Evolutionary conservation across 2,329 filamentous ascomycete genomes (phyloP).

Genomic region (Zymoseptoria tritici): DNA sequence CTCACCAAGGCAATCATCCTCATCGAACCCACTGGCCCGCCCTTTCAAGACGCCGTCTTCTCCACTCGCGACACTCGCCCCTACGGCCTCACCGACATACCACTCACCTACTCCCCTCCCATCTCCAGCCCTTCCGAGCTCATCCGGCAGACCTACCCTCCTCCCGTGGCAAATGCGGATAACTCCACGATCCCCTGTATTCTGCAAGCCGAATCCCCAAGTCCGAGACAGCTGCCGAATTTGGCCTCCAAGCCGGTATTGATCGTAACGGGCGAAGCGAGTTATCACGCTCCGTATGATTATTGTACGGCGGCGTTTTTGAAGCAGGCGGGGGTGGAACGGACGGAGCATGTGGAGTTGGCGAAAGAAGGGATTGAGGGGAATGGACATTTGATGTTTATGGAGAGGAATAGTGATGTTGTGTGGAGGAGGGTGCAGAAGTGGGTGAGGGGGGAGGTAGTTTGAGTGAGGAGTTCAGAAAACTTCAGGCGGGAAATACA

Average conservation of each 20-base stretch:
- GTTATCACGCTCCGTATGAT: conserved; percentile 49
- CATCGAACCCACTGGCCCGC: conserved; percentile 49
- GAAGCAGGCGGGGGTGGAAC: conserved; percentile 43
- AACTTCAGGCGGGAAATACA: too few relatives aligned
- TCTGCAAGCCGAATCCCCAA: conserved; percentile 33
- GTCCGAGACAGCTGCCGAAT: conserved; percentile 42
- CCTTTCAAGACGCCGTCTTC: conserved; percentile 31
- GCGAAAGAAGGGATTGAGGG: conserved; percentile 41
- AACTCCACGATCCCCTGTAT: conserved; percentile 30
- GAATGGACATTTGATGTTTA: conserved; percentile 50
- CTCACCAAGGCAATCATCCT: conserved; percentile 44
- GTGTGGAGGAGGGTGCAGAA: not conserved
- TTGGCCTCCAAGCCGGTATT: conserved; percentile 43
- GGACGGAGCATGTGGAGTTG: conserved; percentile 40
- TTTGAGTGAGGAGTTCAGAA: too few relatives aligned
- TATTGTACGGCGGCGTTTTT: conserved; percentile 48
- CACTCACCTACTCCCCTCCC: conserved; percentile 29
- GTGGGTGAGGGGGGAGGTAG: not conserved
- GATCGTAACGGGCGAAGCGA: conserved; percentile 47
- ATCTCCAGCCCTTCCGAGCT: conserved; percentile 22
- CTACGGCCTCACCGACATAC: conserved; percentile 31
- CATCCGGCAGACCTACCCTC: conserved; percentile 11
- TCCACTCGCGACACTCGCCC: conserved; percentile 11
- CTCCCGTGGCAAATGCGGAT: conserved; percentile 21
- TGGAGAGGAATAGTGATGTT: conserved; percentile 41